A percentile compares a stretch with the other conserved stretches of the same genome.
These are phyloP conservation scores for Spinacia oleracea DNA, from an alignment of 179 eudicot species.

Conservation along the genomic window DNA sequence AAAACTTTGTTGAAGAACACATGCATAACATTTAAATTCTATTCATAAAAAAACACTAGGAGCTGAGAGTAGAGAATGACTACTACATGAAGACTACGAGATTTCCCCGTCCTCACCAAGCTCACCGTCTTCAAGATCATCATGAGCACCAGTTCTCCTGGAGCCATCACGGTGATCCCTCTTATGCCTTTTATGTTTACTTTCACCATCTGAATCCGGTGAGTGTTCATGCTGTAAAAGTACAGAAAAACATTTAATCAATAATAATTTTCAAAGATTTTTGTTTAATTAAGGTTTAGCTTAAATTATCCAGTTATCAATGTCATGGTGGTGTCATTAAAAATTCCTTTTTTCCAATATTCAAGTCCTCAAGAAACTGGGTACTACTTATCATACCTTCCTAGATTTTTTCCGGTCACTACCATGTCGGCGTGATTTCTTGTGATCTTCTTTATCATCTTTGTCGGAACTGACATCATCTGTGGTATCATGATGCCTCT, in stretches of 20 bases:
- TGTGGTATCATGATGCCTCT: conserved; percentile 25
- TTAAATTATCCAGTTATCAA: background rate
- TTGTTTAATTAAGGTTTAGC: background rate
- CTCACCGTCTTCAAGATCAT: conserved; percentile 99
- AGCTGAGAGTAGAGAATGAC: background rate
- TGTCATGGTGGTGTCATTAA: too few species aligned
- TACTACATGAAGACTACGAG: conserved; percentile 28
- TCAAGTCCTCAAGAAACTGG: too few species aligned
- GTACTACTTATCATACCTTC: conserved; percentile 81
- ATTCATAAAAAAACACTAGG: background rate
- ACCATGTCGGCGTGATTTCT: conserved; percentile 83
- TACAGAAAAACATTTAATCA: background rate
- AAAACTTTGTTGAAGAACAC: background rate
- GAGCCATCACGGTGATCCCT: conserved; percentile 70
- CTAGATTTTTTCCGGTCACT: conserved; percentile 93
- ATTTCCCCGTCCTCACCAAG: conserved; percentile 96
- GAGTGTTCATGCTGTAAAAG: conserved; percentile 74
- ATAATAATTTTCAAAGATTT: background rate
- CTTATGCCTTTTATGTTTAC: conserved; percentile 77
- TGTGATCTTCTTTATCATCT: conserved; percentile 84
- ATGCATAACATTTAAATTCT: background rate
- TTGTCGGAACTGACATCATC: conserved; percentile 61
- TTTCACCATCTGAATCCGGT: conserved; percentile 89
- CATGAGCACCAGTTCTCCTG: conserved; percentile 55
- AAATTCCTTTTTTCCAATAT: too few species aligned